Base-by-base conservation (phyloP, 176 grass and related monocot genomes). In the Olyra latifolia region DNA sequence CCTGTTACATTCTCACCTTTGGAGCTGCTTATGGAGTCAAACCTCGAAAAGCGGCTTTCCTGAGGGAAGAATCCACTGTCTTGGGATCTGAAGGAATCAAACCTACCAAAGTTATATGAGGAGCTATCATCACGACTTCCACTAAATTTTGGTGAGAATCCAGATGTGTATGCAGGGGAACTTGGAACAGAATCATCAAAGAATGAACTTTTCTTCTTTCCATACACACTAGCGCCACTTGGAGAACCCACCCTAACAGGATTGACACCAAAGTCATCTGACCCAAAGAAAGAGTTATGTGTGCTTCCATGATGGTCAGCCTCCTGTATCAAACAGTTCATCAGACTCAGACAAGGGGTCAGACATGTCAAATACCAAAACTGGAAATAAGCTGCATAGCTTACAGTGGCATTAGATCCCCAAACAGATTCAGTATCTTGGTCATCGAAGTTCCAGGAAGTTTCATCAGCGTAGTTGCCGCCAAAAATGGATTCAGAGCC, bases 121-220 rank as follows among this genome's bases (percentile, higher is more conserved):
- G 78, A 75, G 74, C 80, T 91, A 71, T 89, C 90, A 12, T 89
- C 92, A 13, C 32, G 92, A 8, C 67, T 74, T 71, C 76, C 89
- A 66, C 84, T 85, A 23, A 93, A 98, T 44, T 90, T 92, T 5
- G 95, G 90, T 39, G 95, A 89, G 61, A 88, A 89, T 61, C 92
- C 85, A 71, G 92, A 84, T 59, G 82, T 93, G 77, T 94, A 98
- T 59, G 90, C 80, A 50, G 96, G 96, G 59, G 96, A 91, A 69
- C 93, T 95, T 45, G 96, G 96, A 68, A 99, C 96, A 22, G 96
- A 99, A 63, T 99, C 96, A 16, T 99, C 96, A 68, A 95, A 99
- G 81, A 99, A 99, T 77, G 93, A 66, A 80, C 81, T 91, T 70
- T 69, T 93, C 83, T 97, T 97, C 76, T 88, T 90, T 54, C 86